Evolutionary conservation across 78 protist genomes (phyloP).

Genomic region (Abeoforma whisleri): DNA sequence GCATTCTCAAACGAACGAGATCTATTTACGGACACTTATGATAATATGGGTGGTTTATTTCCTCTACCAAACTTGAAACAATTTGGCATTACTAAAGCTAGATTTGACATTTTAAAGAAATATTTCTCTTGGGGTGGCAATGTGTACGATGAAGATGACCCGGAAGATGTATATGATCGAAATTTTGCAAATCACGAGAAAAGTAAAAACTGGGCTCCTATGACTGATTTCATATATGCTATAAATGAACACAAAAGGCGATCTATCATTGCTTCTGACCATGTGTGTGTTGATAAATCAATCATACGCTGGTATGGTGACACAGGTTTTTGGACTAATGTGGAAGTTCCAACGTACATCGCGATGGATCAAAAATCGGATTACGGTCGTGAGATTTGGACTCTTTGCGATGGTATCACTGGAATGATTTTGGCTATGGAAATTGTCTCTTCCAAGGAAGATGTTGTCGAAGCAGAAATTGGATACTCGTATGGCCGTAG

Average conservation of each 20-base stretch:
- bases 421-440: background rate
- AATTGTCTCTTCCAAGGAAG: background rate
- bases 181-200: no score
- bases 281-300: background rate
- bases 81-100: background rate
- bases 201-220: background rate
- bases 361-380: background rate
- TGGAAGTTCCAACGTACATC: background rate
- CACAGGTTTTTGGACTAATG: background rate
- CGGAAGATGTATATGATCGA: background rate
- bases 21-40: background rate
- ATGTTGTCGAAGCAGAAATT: background rate
- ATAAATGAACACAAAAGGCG: background rate
- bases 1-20: background rate
- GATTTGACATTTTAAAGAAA: background rate
- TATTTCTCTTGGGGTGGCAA: background rate
- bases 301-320: background rate
- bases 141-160: background rate
- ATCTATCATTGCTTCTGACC: background rate
- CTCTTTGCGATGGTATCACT: background rate
- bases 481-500: background rate
- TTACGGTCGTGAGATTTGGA: background rate
- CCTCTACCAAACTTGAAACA: background rate
- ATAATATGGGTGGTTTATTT: background rate
- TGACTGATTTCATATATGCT: background rate